These are phyloP conservation scores for Termitomyces sp. DNA, from an alignment of 768 basidiomycete species.

Conservation along the genomic window DNA sequence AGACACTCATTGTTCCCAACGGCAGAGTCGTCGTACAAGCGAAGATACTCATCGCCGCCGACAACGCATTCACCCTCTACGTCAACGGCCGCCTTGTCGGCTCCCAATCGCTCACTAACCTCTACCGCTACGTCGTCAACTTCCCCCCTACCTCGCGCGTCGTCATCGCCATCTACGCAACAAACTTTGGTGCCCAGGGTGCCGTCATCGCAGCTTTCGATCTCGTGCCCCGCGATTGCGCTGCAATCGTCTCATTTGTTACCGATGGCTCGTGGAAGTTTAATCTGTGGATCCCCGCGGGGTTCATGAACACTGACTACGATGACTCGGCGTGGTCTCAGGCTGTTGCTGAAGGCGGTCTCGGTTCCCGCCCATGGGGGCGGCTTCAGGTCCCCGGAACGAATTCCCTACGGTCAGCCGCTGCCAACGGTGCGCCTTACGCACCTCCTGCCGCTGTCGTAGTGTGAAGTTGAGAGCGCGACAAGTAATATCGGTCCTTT, in stretches of 20 bases:
- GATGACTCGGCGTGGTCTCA: too few species aligned
- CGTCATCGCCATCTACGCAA: conserved; percentile 15
- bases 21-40: conserved; percentile 17
- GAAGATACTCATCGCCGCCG: conserved; percentile 19
- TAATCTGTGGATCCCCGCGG: too few species aligned
- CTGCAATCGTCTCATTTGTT: too few species aligned
- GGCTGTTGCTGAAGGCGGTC: too few species aligned
- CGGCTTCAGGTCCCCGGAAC: too few species aligned
- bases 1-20: conserved; percentile 17
- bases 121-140: conserved; percentile 16
- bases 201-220: too few species aligned
- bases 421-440: conserved; percentile 2
- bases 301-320: too few species aligned
- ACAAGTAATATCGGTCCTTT: background rate
- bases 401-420: too few species aligned
- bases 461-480: background rate
- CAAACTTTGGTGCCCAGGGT: background rate
- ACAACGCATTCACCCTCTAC: conserved; percentile 22
- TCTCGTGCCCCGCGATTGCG: too few species aligned
- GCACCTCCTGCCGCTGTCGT: conserved; percentile 13
- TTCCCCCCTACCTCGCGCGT: conserved; percentile 12
- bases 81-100: conserved; percentile 23
- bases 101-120: conserved; percentile 7
- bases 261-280: too few species aligned
- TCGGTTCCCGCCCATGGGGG: too few species aligned